A percentile compares a stretch with the other conserved stretches of the same genome.
Evolutionary conservation across 192 early-diverging fungal species (phyloP).

Genomic region (Umbelopsis ramanniana): DNA sequence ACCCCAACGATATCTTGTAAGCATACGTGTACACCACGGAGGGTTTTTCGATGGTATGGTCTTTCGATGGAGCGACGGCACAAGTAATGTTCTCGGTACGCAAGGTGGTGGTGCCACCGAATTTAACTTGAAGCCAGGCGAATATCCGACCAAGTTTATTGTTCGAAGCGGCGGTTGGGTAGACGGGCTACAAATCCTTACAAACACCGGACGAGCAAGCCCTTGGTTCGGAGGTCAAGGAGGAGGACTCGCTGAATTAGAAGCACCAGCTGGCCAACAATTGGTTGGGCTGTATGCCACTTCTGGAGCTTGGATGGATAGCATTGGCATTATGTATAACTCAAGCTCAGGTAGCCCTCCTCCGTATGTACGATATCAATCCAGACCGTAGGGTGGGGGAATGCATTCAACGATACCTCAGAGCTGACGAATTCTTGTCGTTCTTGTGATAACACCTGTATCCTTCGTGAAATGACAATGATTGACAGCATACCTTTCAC

Average conservation of each 20-base stretch:
- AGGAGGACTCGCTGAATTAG: conserved; percentile 47
- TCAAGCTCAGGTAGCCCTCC: background rate
- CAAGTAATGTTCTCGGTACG: conserved; percentile 45
- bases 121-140: conserved; percentile 49
- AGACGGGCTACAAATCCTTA: conserved; percentile 64
- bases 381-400: background rate
- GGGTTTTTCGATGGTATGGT: conserved; percentile 56
- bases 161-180: conserved; percentile 62
- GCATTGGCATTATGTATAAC: conserved; percentile 54
- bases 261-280: conserved; percentile 52
- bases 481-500: too few species aligned
- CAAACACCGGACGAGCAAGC: conserved; percentile 48
- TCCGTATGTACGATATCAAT: background rate
- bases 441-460: too few species aligned
- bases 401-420: background rate
- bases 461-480: too few species aligned
- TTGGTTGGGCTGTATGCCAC: conserved; percentile 63
- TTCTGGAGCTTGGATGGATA: conserved; percentile 56
- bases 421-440: too few species aligned
- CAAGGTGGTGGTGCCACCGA: conserved; percentile 38
- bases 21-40: conserved; percentile 46
- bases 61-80: conserved; percentile 51
- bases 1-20: conserved; percentile 10
- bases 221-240: conserved; percentile 63
- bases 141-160: conserved; percentile 51